Percentiles rank a stretch among this genome's conserved stretches.
phyloP scores from a whole-genome alignment of 257 asterid genomes.

The Asclepias syriaca region DNA sequence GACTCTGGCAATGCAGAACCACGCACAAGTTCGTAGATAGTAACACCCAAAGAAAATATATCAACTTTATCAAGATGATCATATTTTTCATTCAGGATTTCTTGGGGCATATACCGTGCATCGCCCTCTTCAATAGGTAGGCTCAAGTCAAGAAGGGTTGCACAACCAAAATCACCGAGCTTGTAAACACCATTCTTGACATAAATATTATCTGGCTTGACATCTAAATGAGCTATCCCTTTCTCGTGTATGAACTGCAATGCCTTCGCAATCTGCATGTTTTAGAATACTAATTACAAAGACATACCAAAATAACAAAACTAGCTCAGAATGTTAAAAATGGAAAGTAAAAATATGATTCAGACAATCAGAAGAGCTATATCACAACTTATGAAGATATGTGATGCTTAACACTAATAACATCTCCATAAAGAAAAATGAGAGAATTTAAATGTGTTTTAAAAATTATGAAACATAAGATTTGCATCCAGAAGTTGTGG shows the following conservation, averaged over 20 bases:
- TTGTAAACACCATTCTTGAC: conserved; percentile 73
- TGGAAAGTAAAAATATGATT: neutral
- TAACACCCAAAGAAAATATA: conserved; percentile 83
- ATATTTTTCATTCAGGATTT: conserved; percentile 78
- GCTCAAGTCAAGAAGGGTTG: conserved; percentile 68
- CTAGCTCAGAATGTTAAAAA: neutral
- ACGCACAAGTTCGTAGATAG: conserved; percentile 73
- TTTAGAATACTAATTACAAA: neutral
- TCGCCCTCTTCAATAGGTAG: conserved; percentile 95
- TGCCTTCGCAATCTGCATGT: conserved; percentile 77
- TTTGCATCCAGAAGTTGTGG: neutral
- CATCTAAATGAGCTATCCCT: conserved; percentile 86
- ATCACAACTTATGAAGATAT: neutral
- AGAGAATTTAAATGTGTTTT: neutral
- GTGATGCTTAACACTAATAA: neutral
- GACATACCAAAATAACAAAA: neutral
- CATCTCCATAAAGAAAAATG: neutral
- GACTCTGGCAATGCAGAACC: conserved; percentile 72
- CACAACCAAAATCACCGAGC: conserved; percentile 97
- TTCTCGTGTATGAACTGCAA: conserved; percentile 64
- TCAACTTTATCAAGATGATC: conserved; percentile 88
- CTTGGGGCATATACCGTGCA: conserved; percentile 98
- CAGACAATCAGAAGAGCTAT: neutral
- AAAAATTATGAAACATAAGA: neutral
- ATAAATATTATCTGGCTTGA: conserved; percentile 91